Conservation (phyloP, 139 green algal genomes). For the Dunaliella primolecta region DNA sequence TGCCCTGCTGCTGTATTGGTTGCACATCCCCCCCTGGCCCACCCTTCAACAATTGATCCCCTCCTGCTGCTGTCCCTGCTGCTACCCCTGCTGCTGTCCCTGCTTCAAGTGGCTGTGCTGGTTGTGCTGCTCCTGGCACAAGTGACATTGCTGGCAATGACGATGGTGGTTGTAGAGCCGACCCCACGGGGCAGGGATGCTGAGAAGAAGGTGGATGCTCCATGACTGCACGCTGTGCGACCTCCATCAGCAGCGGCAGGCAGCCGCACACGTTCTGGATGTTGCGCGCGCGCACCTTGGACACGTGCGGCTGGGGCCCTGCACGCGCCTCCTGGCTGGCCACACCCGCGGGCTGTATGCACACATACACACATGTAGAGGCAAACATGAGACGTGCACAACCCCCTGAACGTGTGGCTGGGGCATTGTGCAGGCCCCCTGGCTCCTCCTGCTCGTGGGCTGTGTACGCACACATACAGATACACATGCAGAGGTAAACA, state of each 20-base stretch:
- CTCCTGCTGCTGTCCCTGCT: neutral
- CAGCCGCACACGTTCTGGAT: slow-evolving; percentile 21
- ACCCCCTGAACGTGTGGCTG: no score
- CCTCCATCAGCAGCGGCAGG: slow-evolving; percentile 36
- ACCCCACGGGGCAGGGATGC: no score
- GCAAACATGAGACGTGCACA: neutral
- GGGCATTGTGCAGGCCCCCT: no score
- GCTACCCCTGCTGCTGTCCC: neutral
- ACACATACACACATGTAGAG: neutral
- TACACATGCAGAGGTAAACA: no score
- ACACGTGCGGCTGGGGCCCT: neutral
- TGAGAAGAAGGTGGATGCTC: neutral
- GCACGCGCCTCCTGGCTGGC: neutral
- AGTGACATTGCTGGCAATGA: neutral
- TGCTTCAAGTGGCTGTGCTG: neutral
- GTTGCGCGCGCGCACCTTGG: neutral
- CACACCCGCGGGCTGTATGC: neutral
- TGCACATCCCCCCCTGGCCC: no score
- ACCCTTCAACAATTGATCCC: no score
- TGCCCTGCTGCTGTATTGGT: no score
- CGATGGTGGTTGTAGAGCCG: no score
- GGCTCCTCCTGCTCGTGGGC: no score
- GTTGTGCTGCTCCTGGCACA: neutral
- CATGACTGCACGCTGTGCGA: slow-evolving; percentile 34
- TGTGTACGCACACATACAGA: no score